Base-by-base conservation (phyloP, 2,329 filamentous ascomycete species). In the Thelonectria discophora region DNA sequence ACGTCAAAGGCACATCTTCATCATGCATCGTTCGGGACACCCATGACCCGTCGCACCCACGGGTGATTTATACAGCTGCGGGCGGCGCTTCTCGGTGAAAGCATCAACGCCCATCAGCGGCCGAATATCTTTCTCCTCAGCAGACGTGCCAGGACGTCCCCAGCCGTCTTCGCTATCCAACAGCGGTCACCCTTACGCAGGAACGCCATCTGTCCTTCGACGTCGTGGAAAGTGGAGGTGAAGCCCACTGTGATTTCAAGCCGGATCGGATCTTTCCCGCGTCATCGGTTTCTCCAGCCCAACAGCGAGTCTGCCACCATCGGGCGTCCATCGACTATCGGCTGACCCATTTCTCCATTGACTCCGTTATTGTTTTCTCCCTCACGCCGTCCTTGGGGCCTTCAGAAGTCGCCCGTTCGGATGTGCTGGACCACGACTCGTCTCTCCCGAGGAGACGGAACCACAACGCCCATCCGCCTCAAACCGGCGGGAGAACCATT, bases 141-240 rank as follows among this genome's bases (percentile, higher is more conserved):
- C 50, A 32, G 52, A 52, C 50, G 46, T 57, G 59, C 56, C 47
- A 57, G 43, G 64, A 62, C 60, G 54, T 58, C 55, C 64, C 62
- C 62, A 58, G 59, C 59, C 58, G 43, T 54, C 20, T 27, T 34
- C 24, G 34, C 45, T 45, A 62, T 63, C 66, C 57, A 60, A 67
- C 67, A 71, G 63, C 69, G 66, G 67, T 72, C 65, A 68, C 69
- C 69, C 69, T 71, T 72, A 71, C 69, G 69, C 69, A 71, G 69
- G 69, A 71, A 71, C 69, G 69, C 68, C 66, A 57, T 63, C 57
- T 54, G 34, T 47, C 52, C 57, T 50, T 39, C 58, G 63, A 63
- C 58, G 62, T 52, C 63, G 64, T 70, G 68, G 63, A 65, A 65
- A 62, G 66, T 69, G 69, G 69, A 70, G 64, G 60, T 15, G 24